phyloP scores from a whole-genome alignment of 495 filamentous ascomycete species.

The Aspergillus taichungensis region DNA sequence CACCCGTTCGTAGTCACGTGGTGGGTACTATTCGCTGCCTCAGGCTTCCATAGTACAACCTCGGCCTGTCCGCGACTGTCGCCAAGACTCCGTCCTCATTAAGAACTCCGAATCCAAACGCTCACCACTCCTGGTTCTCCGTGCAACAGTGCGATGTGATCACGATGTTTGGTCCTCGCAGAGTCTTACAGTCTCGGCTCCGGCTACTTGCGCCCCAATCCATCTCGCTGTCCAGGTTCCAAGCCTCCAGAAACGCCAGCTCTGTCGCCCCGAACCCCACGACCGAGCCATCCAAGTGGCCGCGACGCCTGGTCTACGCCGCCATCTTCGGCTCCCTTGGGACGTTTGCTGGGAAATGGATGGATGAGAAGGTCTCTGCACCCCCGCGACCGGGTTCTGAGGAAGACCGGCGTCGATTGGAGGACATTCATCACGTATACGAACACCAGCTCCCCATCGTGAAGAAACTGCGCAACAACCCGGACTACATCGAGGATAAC shows the following conservation, averaged over 20 bases:
- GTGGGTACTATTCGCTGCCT: too few relatives aligned
- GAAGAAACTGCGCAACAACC: constrained; percentile 40
- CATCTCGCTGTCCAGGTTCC: not conserved
- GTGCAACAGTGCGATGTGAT: constrained; percentile 14
- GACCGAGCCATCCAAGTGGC: constrained; percentile 24
- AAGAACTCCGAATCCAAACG: too few relatives aligned
- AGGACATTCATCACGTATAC: constrained; percentile 17
- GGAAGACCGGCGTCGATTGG: constrained; percentile 19
- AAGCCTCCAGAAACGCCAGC: constrained; percentile 16
- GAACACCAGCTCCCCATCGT: constrained; percentile 45
- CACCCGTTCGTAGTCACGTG: too few relatives aligned
- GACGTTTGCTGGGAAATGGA: constrained; percentile 15
- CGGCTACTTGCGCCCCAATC: constrained; percentile 6
- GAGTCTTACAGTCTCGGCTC: constrained; percentile 17
- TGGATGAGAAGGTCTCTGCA: constrained; percentile 18
- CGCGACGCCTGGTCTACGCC: constrained; percentile 29
- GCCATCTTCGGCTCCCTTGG: constrained; percentile 30
- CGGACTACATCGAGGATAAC: constrained; percentile 42
- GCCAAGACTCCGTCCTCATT: too few relatives aligned
- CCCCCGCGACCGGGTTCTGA: constrained; percentile 25
- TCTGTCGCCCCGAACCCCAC: constrained; percentile 13
- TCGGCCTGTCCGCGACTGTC: too few relatives aligned
- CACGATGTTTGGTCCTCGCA: constrained; percentile 24
- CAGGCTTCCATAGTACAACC: too few relatives aligned
- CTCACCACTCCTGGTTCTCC: too few relatives aligned